These are phyloP conservation scores for Pythium folliculosum DNA, from an alignment of 352 stramenopile genomes.

Conservation along the genomic window DNA sequence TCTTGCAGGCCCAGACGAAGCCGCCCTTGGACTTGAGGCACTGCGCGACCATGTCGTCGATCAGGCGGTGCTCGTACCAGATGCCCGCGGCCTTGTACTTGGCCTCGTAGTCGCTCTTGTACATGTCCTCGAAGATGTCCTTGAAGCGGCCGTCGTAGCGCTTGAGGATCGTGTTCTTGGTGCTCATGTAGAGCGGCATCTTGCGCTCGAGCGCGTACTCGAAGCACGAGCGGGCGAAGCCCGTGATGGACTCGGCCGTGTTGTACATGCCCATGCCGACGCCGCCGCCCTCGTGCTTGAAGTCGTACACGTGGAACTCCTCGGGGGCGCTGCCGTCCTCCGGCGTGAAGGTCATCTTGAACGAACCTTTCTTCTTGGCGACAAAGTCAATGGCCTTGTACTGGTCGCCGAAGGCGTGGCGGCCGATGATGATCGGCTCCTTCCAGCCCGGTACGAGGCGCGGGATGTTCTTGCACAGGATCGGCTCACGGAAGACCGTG, in stretches of 20 bases:
- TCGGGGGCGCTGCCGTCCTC: constrained; percentile 40
- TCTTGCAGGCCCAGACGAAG: constrained; percentile 92
- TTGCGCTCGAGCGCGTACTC: constrained; percentile 61
- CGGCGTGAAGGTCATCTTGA: constrained; percentile 80
- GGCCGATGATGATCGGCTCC: constrained; percentile 85
- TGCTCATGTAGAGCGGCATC: constrained; percentile 78
- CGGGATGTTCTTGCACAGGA: constrained; percentile 85
- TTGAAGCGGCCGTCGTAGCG: constrained; percentile 87
- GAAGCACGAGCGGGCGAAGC: constrained; percentile 69
- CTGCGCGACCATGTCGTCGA: constrained; percentile 92
- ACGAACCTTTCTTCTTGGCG: constrained; percentile 62
- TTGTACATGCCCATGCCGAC: constrained; percentile 91
- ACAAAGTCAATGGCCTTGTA: constrained; percentile 89
- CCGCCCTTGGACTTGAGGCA: constrained; percentile 87
- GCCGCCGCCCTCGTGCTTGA: constrained; percentile 53
- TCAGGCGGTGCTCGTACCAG: constrained; percentile 86
- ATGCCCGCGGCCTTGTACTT: constrained; percentile 74
- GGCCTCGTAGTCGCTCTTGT: constrained; percentile 75
- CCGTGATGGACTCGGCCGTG: constrained; percentile 78
- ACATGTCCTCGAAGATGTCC: constrained; percentile 90
- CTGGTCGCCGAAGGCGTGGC: constrained; percentile 89
- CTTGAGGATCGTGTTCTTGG: constrained; percentile 93
- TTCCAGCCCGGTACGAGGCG: constrained; percentile 87
- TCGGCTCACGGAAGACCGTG: constrained; percentile 90
- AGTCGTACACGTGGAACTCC: constrained; percentile 83